A percentile compares a stretch with the other conserved stretches of the same genome.
phyloP scores from a whole-genome alignment of 768 basidiomycete genomes.

The Leccinum obscurum region DNA sequence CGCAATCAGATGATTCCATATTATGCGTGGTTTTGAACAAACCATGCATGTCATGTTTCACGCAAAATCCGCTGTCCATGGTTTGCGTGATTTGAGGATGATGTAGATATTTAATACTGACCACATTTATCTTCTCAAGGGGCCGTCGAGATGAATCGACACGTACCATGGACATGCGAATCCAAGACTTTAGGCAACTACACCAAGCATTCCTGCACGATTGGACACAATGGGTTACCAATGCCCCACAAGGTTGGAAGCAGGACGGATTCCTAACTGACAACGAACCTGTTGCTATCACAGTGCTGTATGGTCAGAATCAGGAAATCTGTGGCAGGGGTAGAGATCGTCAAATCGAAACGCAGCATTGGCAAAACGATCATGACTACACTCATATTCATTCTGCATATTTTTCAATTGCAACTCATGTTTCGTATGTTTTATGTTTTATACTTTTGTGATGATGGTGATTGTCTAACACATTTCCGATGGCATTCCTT shows the following conservation, averaged over 20 bases:
- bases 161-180: background rate
- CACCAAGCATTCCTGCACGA: background rate
- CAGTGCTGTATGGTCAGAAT: background rate
- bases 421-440: background rate
- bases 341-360: background rate
- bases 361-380: background rate
- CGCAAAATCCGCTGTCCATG: no score
- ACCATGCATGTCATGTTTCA: no score
- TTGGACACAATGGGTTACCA: background rate
- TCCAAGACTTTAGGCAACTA: background rate
- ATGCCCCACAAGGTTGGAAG: background rate
- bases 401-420: background rate
- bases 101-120: no score
- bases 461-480: no score
- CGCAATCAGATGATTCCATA: background rate
- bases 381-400: background rate
- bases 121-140: no score
- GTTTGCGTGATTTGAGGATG: no score
- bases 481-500: no score
- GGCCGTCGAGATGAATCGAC: background rate
- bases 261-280: background rate
- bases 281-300: background rate
- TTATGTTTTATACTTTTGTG: no score
- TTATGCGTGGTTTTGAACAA: background rate
- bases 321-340: background rate